Conservation (phyloP, 768 basidiomycete species). For the Tricholoma furcatifolium region DNA sequence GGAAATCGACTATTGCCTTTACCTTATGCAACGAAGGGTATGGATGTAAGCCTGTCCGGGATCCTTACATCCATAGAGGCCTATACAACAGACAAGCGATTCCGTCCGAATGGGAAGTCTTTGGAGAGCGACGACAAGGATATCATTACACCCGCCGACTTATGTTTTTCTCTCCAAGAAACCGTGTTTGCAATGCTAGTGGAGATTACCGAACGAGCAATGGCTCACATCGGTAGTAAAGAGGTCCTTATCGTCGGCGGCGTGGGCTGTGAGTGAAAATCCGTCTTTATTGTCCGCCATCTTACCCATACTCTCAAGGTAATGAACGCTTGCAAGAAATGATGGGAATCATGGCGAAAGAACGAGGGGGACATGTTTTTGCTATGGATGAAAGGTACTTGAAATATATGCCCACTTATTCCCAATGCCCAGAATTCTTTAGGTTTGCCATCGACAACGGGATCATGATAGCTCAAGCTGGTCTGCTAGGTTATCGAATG, state of each 20-base stretch:
- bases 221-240: constrained; percentile 97
- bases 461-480: constrained; percentile 99
- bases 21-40: constrained; percentile 97
- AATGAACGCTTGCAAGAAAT: constrained; percentile 94
- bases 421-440: constrained; percentile 1
- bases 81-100: constrained; percentile 86
- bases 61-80: constrained; percentile 86
- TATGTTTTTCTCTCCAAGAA: constrained; percentile 97
- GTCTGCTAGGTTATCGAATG: constrained; percentile 89
- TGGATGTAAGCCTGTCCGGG: constrained; percentile 97
- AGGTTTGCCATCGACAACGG: constrained; percentile 99
- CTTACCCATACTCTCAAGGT: constrained; percentile 42
- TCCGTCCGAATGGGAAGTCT: constrained; percentile 43
- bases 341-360: constrained; percentile 97
- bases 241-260: constrained; percentile 98
- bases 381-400: constrained; percentile 92
- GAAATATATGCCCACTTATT: background rate
- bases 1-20: constrained; percentile 81
- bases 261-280: constrained; percentile 86
- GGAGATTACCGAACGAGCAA: constrained; percentile 97
- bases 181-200: constrained; percentile 98
- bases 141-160: constrained; percentile 89
- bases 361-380: constrained; percentile 86
- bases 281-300: background rate
- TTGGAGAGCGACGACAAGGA: constrained; percentile 51